Base-by-base conservation (phyloP, 1,284 basidiomycete species). In the Pterulicium gracile region DNA sequence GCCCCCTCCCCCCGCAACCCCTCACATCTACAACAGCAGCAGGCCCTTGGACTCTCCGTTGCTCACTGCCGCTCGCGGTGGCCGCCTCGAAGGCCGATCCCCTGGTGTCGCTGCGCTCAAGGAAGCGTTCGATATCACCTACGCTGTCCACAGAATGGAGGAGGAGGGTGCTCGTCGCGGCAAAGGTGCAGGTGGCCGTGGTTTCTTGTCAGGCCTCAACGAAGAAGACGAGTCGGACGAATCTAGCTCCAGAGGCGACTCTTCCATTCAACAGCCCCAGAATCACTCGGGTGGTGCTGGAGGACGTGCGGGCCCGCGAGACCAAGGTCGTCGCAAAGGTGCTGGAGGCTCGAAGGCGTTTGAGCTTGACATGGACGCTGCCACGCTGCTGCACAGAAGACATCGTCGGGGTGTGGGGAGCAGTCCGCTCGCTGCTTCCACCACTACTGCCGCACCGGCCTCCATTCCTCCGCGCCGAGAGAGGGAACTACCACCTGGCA, bases 101-200 rank as follows among this genome's bases (percentile, higher is more conserved):
- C 96, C 96, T 1, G 94, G 95, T 27, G 64, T 98, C 39, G 82
- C 88, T 0, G 81, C 83, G 0, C 80, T 99, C 64, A 98, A 97
- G 61, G 96, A 98, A 62, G 95, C 96, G 1, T 98, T 99, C 62
- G 96, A 99, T 61, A 87, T 99, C 55, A 97, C 96, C 0, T 98
- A 98, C 62, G 96, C 96, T 10, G 95, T 98, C 0, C 96, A 98
- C 65, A 82, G 96, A 17, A 97, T 97, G 91, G 95, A 98, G 61
- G 96, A 99, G 64, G 96, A 99, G 65, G 93, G 92, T 19, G 87
- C 88, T 0, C 75, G 88, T 44, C 70, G 88, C 48, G 87, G 86
- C 63, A 81, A 84, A 47, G 81, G 79, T 14, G 73, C 74, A 12
- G 86, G 85, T 7, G 87, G 82, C 19, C 84, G 81, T 1, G 88